Evolutionary conservation across 805 yeast species (phyloP).

Genomic region (Ogataea wickerhamii): DNA sequence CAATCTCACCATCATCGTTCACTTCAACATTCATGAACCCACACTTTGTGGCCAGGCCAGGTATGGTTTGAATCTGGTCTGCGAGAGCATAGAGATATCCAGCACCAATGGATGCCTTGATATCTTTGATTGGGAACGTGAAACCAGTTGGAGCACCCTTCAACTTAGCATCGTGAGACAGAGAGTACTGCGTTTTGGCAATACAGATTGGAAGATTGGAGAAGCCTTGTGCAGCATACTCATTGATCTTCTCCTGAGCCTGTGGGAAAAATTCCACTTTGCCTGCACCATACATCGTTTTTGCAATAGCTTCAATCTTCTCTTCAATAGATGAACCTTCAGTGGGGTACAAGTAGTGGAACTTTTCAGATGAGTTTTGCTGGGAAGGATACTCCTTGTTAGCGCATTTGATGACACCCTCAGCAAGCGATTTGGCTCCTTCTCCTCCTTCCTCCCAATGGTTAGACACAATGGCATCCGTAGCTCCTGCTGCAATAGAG

Average conservation of each 20-base stretch:
- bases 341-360: slow-evolving; percentile 66
- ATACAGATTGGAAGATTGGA: slow-evolving; percentile 90
- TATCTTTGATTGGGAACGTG: slow-evolving; percentile 90
- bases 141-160: slow-evolving; percentile 96
- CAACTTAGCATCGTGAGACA: slow-evolving; percentile 88
- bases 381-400: slow-evolving; percentile 37
- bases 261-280: slow-evolving; percentile 76
- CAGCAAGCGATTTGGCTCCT: slow-evolving; percentile 83
- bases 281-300: slow-evolving; percentile 90
- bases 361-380: slow-evolving; percentile 38
- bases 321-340: slow-evolving; percentile 67
- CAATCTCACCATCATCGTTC: slow-evolving; percentile 84
- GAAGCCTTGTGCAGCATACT: slow-evolving; percentile 83
- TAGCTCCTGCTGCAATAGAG: slow-evolving; percentile 88
- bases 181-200: slow-evolving; percentile 95
- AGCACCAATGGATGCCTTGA: slow-evolving; percentile 93
- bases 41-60: slow-evolving; percentile 93
- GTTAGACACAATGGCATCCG: slow-evolving; percentile 82
- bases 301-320: slow-evolving; percentile 75
- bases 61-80: slow-evolving; percentile 95
- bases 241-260: slow-evolving; percentile 77
- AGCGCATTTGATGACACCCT: slow-evolving; percentile 75
- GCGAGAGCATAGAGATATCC: slow-evolving; percentile 96
- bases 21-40: slow-evolving; percentile 98
- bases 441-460: slow-evolving; percentile 96